Percentiles rank a stretch among this genome's conserved stretches.
These are phyloP conservation scores for Diospyros kaki DNA, from an alignment of 148 eudicot species.

Conservation along the genomic window DNA sequence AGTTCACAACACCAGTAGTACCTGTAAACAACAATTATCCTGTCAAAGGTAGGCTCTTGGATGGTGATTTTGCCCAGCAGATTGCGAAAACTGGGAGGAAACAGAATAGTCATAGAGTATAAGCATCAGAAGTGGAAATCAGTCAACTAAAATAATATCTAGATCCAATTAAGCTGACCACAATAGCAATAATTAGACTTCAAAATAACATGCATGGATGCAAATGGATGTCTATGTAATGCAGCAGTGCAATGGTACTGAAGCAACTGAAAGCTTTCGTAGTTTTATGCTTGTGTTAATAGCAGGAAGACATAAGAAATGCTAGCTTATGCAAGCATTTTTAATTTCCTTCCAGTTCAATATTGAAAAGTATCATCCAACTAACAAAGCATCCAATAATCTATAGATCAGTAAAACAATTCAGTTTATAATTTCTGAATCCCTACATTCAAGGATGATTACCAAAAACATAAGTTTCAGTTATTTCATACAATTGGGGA, in stretches of 20 bases:
- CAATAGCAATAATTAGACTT: neutral
- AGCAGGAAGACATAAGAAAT: neutral
- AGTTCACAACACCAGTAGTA: constrained; percentile 4
- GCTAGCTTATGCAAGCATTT: neutral
- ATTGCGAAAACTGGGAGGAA: constrained; percentile 33
- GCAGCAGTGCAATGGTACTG: neutral
- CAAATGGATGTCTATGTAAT: neutral
- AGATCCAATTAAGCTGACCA: constrained; percentile 21
- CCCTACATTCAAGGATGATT: neutral
- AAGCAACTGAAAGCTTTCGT: neutral
- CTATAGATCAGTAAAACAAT: neutral
- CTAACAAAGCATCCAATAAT: neutral
- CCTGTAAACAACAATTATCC: constrained; percentile 98
- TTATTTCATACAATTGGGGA: neutral
- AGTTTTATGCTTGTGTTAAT: neutral
- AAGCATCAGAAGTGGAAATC: neutral
- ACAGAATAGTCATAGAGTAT: constrained; percentile 7
- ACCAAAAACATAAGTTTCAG: neutral
- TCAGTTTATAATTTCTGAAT: neutral
- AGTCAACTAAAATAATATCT: neutral
- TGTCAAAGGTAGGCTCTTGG: constrained; percentile 97
- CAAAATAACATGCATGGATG: neutral
- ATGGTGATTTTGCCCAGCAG: constrained; percentile 71
- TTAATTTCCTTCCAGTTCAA: neutral
- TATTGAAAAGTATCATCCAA: neutral